phyloP scores from a whole-genome alignment of 1,284 basidiomycete species.

The Rhizoctonia solani region DNA sequence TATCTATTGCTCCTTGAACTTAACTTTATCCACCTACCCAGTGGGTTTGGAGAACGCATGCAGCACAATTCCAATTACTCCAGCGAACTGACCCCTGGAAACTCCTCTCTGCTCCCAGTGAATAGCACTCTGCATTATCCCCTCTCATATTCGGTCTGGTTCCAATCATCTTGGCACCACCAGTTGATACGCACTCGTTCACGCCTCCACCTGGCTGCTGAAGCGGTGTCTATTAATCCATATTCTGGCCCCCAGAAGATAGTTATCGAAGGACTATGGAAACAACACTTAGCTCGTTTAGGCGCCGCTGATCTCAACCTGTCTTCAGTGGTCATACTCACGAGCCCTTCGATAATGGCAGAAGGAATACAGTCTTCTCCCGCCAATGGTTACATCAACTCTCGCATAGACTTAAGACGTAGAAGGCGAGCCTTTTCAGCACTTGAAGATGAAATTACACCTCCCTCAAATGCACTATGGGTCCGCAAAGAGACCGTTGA shows the following conservation, averaged over 20 bases:
- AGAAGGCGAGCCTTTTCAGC: conserved; percentile 22
- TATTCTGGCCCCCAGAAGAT: too few relatives aligned
- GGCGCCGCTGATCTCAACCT: not conserved
- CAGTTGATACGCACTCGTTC: too few relatives aligned
- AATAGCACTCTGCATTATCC: not conserved
- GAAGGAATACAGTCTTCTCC: not conserved
- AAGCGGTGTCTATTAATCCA: too few relatives aligned
- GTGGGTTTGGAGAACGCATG: not conserved
- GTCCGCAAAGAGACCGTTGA: conserved; percentile 9
- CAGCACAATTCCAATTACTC: not conserved
- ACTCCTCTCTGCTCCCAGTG: not conserved
- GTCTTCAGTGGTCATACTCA: not conserved
- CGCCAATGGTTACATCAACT: conserved; percentile 20
- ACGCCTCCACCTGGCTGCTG: too few relatives aligned
- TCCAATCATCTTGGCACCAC: too few relatives aligned
- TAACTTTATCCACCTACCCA: not conserved
- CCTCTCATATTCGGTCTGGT: not conserved
- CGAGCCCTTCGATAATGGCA: not conserved
- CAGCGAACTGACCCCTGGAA: not conserved
- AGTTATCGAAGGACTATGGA: too few relatives aligned
- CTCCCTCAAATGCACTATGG: not conserved
- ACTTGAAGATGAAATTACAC: not conserved
- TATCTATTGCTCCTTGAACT: conserved; percentile 9
- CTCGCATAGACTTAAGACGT: conserved; percentile 24
- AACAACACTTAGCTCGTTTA: too few relatives aligned